These are phyloP conservation scores for Candida michaelii DNA, from an alignment of 805 yeast genomes.

Conservation along the genomic window DNA sequence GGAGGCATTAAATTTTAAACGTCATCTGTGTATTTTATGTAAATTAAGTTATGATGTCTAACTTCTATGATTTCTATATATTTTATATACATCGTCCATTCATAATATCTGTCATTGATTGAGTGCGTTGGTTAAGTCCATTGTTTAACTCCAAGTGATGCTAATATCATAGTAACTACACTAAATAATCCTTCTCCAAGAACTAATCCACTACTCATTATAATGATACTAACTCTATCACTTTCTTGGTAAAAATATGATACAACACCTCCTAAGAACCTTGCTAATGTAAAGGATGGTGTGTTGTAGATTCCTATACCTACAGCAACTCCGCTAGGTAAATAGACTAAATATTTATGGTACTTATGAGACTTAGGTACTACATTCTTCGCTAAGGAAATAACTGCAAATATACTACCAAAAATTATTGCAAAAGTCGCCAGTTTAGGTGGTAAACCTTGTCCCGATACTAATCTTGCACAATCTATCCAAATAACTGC, in stretches of 20 bases:
- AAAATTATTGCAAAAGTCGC: slow-evolving; percentile 56
- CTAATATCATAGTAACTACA: slow-evolving; percentile 74
- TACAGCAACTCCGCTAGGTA: slow-evolving; percentile 96
- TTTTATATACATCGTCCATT: no score
- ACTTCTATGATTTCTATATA: neutral
- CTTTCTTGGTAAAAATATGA: slow-evolving; percentile 55
- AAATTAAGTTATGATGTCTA: slow-evolving; percentile 3
- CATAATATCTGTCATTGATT: no score
- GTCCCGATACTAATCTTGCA: slow-evolving; percentile 87
- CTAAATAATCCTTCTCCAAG: slow-evolving; percentile 93
- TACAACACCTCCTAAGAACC: slow-evolving; percentile 84
- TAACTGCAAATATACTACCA: slow-evolving; percentile 66
- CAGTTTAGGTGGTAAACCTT: slow-evolving; percentile 83
- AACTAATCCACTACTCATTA: slow-evolving; percentile 87
- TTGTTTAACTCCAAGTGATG: slow-evolving; percentile 46
- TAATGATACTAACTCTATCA: slow-evolving; percentile 72
- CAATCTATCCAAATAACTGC: slow-evolving; percentile 97
- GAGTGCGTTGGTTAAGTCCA: neutral
- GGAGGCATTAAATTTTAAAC: slow-evolving; percentile 33
- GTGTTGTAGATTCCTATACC: slow-evolving; percentile 95
- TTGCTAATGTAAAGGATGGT: slow-evolving; percentile 89
- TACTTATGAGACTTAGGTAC: slow-evolving; percentile 42
- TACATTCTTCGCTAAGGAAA: slow-evolving; percentile 63
- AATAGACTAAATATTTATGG: slow-evolving; percentile 48
- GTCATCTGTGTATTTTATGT: slow-evolving; percentile 5